Base-by-base conservation (phyloP, 768 basidiomycete genomes). In the Sutorius australiensis region DNA sequence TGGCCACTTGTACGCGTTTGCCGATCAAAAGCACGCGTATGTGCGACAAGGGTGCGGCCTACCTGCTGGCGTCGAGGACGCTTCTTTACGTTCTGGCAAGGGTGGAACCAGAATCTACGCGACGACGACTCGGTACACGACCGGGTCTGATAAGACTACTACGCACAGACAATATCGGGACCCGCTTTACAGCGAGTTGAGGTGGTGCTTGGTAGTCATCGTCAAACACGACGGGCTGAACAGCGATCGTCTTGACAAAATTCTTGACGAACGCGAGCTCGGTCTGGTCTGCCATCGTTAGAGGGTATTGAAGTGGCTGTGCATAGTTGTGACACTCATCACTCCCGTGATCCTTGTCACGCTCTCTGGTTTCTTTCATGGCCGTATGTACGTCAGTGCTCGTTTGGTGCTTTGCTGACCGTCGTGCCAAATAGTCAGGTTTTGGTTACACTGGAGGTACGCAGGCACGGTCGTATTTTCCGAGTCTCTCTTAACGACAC, bases 121-220 rank as follows among this genome's bases (percentile, higher is more conserved):
- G 50, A 42, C 21, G 21, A 36, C n/a, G 16, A 45, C 16, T 61
- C 27, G 45, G 32, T 55, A 60, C 42, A 48, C n/a, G 41, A 16
- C 31, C 33, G 27, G 38, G 9, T 3, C 19, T 10, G 41, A 45
- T 16, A 28, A 27, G 8, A 21, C 6, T 21, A 17, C 21, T 38
- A 69, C 81, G 59, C 53, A 89, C 89, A 44, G 82, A 82, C 51
- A 92, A 72, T 27, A 88, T 69, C 11, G 86, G 82, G n/a, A 91
- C 75, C 59, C 75, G 84, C 70, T 77, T 88, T 50, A 91, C 77
- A 12, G 80, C 80, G 55, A 83, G 75, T 48, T 81, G 72, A 0
- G 81, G 79, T 0, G 84, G 83, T 47, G 89, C 84, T 67, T 87
- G 86, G 69, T 88, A 91, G 70, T 90, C 84, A 70, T 92, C 82